These are phyloP conservation scores for Fraxinus sp. DNA, from an alignment of 305 asterid species.

Conservation along the genomic window DNA sequence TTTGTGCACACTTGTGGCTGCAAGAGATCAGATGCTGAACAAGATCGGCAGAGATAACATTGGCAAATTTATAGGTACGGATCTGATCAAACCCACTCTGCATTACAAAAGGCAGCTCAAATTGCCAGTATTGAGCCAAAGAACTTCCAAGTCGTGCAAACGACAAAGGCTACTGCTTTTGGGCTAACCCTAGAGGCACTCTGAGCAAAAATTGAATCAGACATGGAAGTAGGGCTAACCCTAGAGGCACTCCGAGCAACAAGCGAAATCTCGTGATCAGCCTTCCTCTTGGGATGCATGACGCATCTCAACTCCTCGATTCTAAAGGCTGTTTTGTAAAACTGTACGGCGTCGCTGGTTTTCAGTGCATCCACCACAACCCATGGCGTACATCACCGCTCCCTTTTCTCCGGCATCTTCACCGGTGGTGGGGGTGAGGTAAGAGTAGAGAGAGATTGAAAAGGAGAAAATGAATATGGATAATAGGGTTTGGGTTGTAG, in stretches of 20 bases:
- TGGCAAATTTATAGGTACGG: constrained; percentile 50
- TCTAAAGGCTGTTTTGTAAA: constrained; percentile 84
- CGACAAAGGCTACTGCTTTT: constrained; percentile 29
- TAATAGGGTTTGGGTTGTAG: too few species aligned
- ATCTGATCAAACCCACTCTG: constrained; percentile 71
- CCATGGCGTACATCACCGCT: constrained; percentile 35
- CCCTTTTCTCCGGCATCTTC: too few species aligned
- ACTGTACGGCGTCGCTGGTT: constrained; percentile 68
- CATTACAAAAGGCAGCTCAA: constrained; percentile 61
- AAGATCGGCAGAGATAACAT: constrained; percentile 48
- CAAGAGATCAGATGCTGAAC: constrained; percentile 48
- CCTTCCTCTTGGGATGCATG: constrained; percentile 71
- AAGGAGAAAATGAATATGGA: too few species aligned
- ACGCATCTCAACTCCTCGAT: constrained; percentile 79
- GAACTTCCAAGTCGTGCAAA: constrained; percentile 49
- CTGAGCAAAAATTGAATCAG: constrained; percentile 35
- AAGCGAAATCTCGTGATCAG: constrained; percentile 76
- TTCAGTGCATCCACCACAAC: constrained; percentile 64
- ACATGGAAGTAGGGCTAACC: constrained; percentile 43
- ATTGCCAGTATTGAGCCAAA: constrained; percentile 57
- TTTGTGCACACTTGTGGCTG: constrained; percentile 52
- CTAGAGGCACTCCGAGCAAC: too few species aligned
- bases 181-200: constrained; percentile 41
- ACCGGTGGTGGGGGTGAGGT: too few species aligned
- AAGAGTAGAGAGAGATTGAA: too few species aligned